Base-by-base conservation (phyloP, 1,139 yeast genomes). In the Kodamaea alishanica region DNA sequence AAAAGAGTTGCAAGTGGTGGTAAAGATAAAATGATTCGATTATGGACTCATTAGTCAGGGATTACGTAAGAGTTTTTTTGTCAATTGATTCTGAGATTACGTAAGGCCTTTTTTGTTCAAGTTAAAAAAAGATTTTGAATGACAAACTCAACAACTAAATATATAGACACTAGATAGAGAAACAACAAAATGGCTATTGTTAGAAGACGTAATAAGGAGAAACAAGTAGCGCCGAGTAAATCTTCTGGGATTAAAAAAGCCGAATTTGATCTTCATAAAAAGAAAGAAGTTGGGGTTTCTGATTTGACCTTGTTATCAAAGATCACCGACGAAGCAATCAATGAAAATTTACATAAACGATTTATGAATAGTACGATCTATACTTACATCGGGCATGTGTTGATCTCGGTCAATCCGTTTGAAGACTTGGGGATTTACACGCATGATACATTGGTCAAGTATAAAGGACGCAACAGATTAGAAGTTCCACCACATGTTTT, bases 401-500 rank as follows among this genome's bases (percentile, higher is more conserved):
- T 92, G 61, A 92, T 94, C 53, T 89, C 97, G 6, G 96, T 94
- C 39, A 94, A 94, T 55, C 99, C 99, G 2, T 94, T 94, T 67
- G 80, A 90, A 49, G 98, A 94, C 60, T 72, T 94, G 55, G 99
- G 98, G 2, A 92, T 94, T 39, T 94, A 94, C 63, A 88, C 97
- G 6, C 83, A 79, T 37, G 82, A 79, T 24, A 80, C 82, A 8
- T 68, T 92, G 53, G 76, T 79, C 44, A 71, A 84, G 34, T 94
- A 94, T 59, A 81, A 82, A 61, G 97, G 96, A 42, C 88, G 90
- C 60, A 94, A 92, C 61, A 73, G 98, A 55, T 71, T 94, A 46
- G 99, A 94, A 63, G 95, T 86, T 27, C 95, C 97, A n/a, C 99
- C 99, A 6, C 99, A 94, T 66, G 98, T 94, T 32, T 94, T 84